Base-by-base conservation (phyloP, 2,329 filamentous ascomycete species). In the Westerdykella sp. region DNA sequence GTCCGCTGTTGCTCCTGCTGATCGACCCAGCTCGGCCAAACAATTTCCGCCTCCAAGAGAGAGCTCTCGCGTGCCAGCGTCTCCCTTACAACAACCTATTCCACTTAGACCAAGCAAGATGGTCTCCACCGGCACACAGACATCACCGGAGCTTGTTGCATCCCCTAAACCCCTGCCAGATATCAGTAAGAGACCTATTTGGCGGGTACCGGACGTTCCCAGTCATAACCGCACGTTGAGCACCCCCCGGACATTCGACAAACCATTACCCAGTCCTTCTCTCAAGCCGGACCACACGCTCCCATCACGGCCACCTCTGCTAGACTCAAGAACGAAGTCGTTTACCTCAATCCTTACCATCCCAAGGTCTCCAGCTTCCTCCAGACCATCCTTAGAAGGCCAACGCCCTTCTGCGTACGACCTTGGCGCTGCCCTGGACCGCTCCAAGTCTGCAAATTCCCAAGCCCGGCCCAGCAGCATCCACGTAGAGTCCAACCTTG, bases 51-150 rank as follows among this genome's bases (percentile, higher is more conserved):
- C 54, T 16, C 44, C 55, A 10, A 51, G 55, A 34, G 62, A 61
- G 15, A 55, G 51, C 39, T 46, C 50, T 14, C 57, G 54, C 11
- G 53, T 48, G 25, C 55, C 60, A 4, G 62, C 50, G 25, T 50
- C 61, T 30, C 39, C 50, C 25, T 57, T 69, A 32, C 76, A 51
- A 28, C 69, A 73, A 42, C 71, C 71, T 2, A 66, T 70, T 34
- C 74, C 80, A 28, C 69, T 66, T 51, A 70, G 69, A 39, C 69
- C 77, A 38, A 44, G 59, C 35, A 18, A 14, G 6, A 77, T 83
- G 74, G 76, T 83, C 7, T 85, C 82, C 9, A 84, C 80, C 43
- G 89, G 88, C 11, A 94, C 88, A 0, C 91, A 93, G 82, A 95
- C 89, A 3, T 76, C 72, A 10, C 77, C 81, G 2, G 71, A 75